These are phyloP conservation scores for Pseudogymnoascus sp. DNA, from an alignment of 2,329 filamentous ascomycete species.

Conservation along the genomic window DNA sequence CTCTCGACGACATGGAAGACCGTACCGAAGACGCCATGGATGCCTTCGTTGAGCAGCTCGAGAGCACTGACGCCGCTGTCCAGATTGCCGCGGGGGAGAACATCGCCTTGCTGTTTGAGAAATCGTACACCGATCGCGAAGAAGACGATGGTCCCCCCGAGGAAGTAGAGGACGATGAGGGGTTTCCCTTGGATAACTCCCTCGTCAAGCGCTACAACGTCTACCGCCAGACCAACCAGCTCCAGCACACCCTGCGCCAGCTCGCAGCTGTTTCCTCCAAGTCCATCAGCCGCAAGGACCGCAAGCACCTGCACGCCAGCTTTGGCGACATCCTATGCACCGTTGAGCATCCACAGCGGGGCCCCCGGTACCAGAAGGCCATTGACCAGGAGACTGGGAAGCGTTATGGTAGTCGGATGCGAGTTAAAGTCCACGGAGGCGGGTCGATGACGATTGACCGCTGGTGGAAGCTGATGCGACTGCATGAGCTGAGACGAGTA, in stretches of 20 bases:
- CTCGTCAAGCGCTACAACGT: slow-evolving; percentile 57
- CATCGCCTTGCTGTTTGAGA: slow-evolving; percentile 63
- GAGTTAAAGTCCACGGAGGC: slow-evolving; percentile 48
- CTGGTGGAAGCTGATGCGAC: slow-evolving; percentile 64
- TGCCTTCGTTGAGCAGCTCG: slow-evolving; percentile 60
- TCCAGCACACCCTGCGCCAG: slow-evolving; percentile 49
- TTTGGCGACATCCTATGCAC: slow-evolving; percentile 59
- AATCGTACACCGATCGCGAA: slow-evolving; percentile 41
- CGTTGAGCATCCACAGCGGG: slow-evolving; percentile 56
- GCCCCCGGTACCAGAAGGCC: slow-evolving; percentile 57
- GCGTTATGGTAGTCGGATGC: slow-evolving; percentile 53
- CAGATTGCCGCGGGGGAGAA: slow-evolving; percentile 64
- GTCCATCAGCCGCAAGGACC: slow-evolving; percentile 56
- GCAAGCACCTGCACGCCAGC: slow-evolving; percentile 55
- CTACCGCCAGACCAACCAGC: slow-evolving; percentile 53
- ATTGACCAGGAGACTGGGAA: slow-evolving; percentile 50
- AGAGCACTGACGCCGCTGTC: slow-evolving; percentile 50
- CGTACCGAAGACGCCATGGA: slow-evolving; percentile 57
- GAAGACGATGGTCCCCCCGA: slow-evolving; percentile 38
- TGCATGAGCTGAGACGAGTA: slow-evolving; percentile 51
- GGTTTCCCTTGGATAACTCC: slow-evolving; percentile 30
- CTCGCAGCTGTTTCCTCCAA: slow-evolving; percentile 52
- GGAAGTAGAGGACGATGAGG: slow-evolving; percentile 28
- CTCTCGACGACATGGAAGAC: slow-evolving; percentile 55
- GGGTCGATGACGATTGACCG: slow-evolving; percentile 57